These are phyloP conservation scores for Pythium aristosporum DNA, from an alignment of 352 stramenopile genomes.

Conservation along the genomic window DNA sequence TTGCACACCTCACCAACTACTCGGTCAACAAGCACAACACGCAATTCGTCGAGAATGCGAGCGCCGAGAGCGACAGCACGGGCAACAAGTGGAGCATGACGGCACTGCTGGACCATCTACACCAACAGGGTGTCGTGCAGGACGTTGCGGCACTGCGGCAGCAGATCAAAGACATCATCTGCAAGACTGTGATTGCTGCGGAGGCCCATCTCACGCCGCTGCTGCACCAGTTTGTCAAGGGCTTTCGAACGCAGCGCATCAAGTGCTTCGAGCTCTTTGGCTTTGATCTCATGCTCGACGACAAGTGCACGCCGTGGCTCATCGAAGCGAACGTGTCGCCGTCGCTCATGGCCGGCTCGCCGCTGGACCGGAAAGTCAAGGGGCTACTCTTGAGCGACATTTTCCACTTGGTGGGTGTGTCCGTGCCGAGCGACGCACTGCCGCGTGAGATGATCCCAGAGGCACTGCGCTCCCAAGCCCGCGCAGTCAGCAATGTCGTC, in stretches of 20 bases:
- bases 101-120: constrained; percentile 46
- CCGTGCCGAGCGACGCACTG: constrained; percentile 36
- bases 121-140: constrained; percentile 31
- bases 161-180: constrained; percentile 57
- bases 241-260: constrained; percentile 26
- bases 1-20: constrained; percentile 78
- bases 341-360: constrained; percentile 76
- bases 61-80: constrained; percentile 37
- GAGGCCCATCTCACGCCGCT: constrained; percentile 65
- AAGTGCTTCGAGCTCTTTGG: constrained; percentile 77
- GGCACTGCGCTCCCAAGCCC: constrained; percentile 2
- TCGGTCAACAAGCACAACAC: constrained; percentile 70
- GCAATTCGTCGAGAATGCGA: constrained; percentile 59
- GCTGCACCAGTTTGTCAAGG: constrained; percentile 53
- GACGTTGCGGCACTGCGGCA: constrained; percentile 33
- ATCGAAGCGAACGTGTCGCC: constrained; percentile 80
- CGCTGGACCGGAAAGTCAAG: constrained; percentile 72
- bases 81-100: constrained; percentile 74
- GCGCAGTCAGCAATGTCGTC: background rate
- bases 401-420: constrained; percentile 75
- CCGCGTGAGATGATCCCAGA: constrained; percentile 31
- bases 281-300: constrained; percentile 76
- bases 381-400: constrained; percentile 77
- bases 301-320: constrained; percentile 54
- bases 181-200: constrained; percentile 71